Evolutionary conservation across 73 alveolate species (phyloP).

Genomic region (Uronychia binucleata): DNA sequence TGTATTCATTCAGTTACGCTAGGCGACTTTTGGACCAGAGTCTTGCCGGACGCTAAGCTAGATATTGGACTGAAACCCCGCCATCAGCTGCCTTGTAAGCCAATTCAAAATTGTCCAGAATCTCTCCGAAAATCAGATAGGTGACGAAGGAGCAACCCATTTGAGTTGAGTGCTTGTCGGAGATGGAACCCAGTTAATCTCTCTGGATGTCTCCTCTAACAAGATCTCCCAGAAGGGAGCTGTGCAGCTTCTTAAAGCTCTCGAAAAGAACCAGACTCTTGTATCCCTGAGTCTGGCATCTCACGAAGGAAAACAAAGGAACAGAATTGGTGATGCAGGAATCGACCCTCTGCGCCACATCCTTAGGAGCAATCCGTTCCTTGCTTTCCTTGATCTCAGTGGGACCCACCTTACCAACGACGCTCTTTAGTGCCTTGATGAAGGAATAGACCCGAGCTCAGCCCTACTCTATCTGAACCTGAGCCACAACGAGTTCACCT

Average conservation of each 20-base stretch:
- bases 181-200: neutral
- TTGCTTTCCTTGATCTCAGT: conserved; percentile 29
- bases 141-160: conserved; percentile 46
- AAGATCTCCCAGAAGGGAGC: conserved; percentile 21
- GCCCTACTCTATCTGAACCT: conserved; percentile 13
- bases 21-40: conserved; percentile 23
- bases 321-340: conserved; percentile 40
- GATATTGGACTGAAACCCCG: neutral
- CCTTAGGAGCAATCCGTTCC: conserved; percentile 4
- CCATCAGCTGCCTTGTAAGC: neutral
- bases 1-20: conserved; percentile 3
- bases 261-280: conserved; percentile 28
- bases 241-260: neutral
- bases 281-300: conserved; percentile 17
- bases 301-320: conserved; percentile 34
- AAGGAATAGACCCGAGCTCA: conserved; percentile 18
- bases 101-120: neutral
- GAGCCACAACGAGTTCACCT: conserved; percentile 21
- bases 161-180: neutral
- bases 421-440: conserved; percentile 21
- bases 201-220: conserved; percentile 43
- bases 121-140: conserved; percentile 28
- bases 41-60: neutral
- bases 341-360: conserved; percentile 16
- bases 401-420: conserved; percentile 39